Percentiles rank a stretch among this genome's conserved stretches.
Evolutionary conservation across 176 grass and related monocot genomes (phyloP).

Genomic region (Eleusine indica): DNA sequence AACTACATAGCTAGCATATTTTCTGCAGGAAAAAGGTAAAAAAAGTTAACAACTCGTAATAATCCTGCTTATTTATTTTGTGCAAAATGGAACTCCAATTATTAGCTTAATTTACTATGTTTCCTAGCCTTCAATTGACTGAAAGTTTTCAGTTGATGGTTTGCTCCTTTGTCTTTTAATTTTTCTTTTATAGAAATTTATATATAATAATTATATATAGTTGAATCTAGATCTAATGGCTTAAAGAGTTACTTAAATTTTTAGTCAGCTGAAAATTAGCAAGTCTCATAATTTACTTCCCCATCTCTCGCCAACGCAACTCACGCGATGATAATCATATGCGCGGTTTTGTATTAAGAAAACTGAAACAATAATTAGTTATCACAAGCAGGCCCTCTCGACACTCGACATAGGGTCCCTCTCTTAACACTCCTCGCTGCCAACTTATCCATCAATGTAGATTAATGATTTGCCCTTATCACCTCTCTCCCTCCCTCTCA

Average conservation of each 20-base stretch:
- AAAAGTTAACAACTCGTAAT: neutral
- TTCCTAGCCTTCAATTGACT: too few species aligned
- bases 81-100: neutral
- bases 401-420: slow-evolving; percentile 47
- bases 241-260: too few species aligned
- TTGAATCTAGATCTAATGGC: too few species aligned
- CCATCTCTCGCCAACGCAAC: neutral
- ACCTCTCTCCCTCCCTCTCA: slow-evolving; percentile 13
- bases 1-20: neutral
- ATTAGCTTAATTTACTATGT: neutral
- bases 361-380: neutral
- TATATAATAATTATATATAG: too few species aligned
- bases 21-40: neutral
- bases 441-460: slow-evolving; percentile 57
- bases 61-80: neutral
- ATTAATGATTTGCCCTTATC: slow-evolving; percentile 65
- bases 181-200: too few species aligned
- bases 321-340: neutral
- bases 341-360: neutral
- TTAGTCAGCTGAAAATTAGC: too few species aligned
- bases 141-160: too few species aligned
- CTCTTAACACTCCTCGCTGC: slow-evolving; percentile 52
- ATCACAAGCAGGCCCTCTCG: slow-evolving; percentile 2
- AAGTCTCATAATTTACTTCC: neutral
- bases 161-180: too few species aligned